Conservation (phyloP, 1,284 basidiomycete genomes). For the Erythrobasidium hasegawianum region DNA sequence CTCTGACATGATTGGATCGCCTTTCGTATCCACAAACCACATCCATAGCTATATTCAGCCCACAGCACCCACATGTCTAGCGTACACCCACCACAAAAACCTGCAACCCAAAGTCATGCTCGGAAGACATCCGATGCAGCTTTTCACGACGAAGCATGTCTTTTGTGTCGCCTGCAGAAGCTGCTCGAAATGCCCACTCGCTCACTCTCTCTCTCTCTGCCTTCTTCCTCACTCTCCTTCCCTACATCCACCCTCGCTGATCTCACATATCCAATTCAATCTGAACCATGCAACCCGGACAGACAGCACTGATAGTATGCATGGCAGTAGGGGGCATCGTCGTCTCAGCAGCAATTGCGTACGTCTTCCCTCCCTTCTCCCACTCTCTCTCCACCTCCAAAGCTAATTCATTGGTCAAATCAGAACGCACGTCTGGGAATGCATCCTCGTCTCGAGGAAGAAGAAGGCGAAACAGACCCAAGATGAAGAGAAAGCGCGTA, state of each 20-base stretch:
- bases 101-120: too few species aligned
- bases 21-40: too few species aligned
- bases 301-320: background rate
- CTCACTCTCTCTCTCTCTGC: background rate
- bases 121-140: background rate
- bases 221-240: background rate
- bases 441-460: background rate
- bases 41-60: too few species aligned
- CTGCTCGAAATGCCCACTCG: background rate
- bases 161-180: background rate
- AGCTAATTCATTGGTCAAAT: background rate
- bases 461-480: slow-evolving; percentile 3
- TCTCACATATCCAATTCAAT: background rate
- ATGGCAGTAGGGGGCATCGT: slow-evolving; percentile 1
- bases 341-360: slow-evolving; percentile 2
- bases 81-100: too few species aligned
- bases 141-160: background rate
- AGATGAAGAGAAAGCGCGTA: slow-evolving; percentile 12
- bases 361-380: background rate
- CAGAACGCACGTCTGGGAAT: slow-evolving; percentile 25
- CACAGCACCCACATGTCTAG: too few species aligned
- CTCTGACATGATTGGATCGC: too few species aligned
- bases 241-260: background rate
- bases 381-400: background rate
- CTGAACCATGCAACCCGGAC: slow-evolving; percentile 11